Evolutionary conservation across 441 rosid genomes (phyloP), one percentile per base, ranked within the genome.

Genomic region (Erodium moschatum): DNA sequence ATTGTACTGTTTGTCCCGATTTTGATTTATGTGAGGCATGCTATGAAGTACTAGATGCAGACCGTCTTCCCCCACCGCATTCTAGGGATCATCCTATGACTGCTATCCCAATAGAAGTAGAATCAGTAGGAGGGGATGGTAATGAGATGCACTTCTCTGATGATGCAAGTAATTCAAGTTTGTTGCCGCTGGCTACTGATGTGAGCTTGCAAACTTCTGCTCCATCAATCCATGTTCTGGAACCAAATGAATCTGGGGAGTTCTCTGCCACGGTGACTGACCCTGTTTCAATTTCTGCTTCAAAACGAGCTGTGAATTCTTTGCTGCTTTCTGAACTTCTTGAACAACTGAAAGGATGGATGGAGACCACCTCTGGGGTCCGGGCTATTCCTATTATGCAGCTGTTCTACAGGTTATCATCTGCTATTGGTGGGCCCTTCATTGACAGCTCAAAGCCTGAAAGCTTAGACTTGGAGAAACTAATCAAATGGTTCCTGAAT

Each of bases 1-100:
- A 96, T 78, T 96, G 99, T 78, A 96, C 99, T 38, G 70, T 93
- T 67, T 96, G 99, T 81, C 96, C 97, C 50, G 99, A 96, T 86
- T 96, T 96, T 85, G 99, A 96, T 81, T 82, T 96, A 62, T 96
- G 99, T 68, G 99, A 92, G 85, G 85, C 91, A 72, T 96, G 99
- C 79, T 86, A 96, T 86, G 96, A 89, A 85, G 91, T 83, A 76
- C 77, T 86, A 80, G 96, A 86, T 82, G 88, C 92, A 58, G 97
- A 87, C 77, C 84, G 88, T 74, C 97, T 93, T 76, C 97, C 97
- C 65, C 85, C 91, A 29, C 98, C 98, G 21, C 99, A 96, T 83
- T 87, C 96, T 74, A 86, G 94, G 82, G 97, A 91, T 80, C 99
- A 96, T 85, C 91, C 85, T 29, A 91, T 96, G 99, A 91, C 93